Evolutionary conservation across 768 basidiomycete species (phyloP).

Genomic region (Podaxis mareebaensis): DNA sequence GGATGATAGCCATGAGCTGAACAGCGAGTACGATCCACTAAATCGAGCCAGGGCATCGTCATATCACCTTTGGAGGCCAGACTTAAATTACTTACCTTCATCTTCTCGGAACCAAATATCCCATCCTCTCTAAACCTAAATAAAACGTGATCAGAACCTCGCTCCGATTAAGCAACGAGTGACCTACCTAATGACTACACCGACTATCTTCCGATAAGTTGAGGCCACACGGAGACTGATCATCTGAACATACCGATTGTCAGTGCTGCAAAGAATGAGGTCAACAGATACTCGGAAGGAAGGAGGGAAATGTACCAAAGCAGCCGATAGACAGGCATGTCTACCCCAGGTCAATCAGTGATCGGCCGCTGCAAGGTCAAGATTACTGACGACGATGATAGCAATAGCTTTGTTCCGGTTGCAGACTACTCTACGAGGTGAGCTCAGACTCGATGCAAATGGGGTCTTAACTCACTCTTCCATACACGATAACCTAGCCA

Average conservation of each 20-base stretch:
- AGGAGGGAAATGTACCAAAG: not conserved
- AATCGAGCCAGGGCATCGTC: not conserved
- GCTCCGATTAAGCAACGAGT: not conserved
- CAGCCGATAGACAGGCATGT: not conserved
- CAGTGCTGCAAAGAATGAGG: not conserved
- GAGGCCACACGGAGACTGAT: not conserved
- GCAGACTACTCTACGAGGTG: not conserved
- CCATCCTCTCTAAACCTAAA: not conserved
- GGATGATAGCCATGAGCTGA: not conserved
- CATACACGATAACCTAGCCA: not conserved
- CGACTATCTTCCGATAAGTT: not conserved
- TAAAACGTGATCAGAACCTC: not conserved
- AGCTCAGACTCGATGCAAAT: not conserved
- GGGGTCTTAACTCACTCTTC: not conserved
- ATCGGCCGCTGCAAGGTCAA: not conserved
- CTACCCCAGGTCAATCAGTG: not conserved
- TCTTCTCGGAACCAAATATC: not conserved
- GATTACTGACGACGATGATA: not conserved
- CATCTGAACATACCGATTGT: not conserved
- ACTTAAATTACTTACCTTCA: not conserved
- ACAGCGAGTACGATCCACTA: not conserved
- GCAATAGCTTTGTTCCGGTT: not conserved
- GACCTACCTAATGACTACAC: not conserved
- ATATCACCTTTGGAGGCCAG: not conserved
- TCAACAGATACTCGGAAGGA: not conserved